These are phyloP conservation scores for Lotus japonicus DNA, from an alignment of 306 rosid genomes.

Conservation along the genomic window DNA sequence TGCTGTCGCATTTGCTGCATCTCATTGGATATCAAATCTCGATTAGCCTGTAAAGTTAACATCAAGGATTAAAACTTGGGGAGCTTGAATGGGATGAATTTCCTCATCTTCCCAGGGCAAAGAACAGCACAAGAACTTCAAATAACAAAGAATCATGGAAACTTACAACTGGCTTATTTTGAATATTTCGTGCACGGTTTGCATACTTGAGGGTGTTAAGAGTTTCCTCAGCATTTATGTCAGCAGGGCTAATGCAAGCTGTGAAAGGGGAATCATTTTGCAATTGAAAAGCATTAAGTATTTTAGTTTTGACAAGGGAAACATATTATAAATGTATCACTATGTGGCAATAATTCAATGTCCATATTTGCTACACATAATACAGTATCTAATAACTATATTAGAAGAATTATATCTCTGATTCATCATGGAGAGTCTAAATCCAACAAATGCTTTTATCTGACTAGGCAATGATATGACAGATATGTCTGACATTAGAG, in stretches of 20 bases:
- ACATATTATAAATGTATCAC: too few species aligned
- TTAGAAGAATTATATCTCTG: too few species aligned
- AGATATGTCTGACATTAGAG: too few species aligned
- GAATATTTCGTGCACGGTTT: slow-evolving; percentile 89
- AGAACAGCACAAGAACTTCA: not conserved
- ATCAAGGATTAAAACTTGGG: slow-evolving; percentile 4
- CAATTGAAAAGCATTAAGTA: slow-evolving; percentile 25
- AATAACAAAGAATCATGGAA: slow-evolving; percentile 16
- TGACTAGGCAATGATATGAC: too few species aligned
- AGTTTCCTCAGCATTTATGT: slow-evolving; percentile 75
- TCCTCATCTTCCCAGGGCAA: slow-evolving; percentile 6
- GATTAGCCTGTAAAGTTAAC: slow-evolving; percentile 52
- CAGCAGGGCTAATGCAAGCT: slow-evolving; percentile 90
- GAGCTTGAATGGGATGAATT: slow-evolving; percentile 12
- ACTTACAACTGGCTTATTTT: slow-evolving; percentile 82
- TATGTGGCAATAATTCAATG: too few species aligned
- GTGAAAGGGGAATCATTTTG: slow-evolving; percentile 25
- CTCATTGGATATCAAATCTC: slow-evolving; percentile 72
- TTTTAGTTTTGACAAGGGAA: too few species aligned
- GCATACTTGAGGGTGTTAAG: slow-evolving; percentile 85
- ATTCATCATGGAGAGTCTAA: too few species aligned
- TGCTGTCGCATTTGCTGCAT: slow-evolving; percentile 81
- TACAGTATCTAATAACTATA: too few species aligned
- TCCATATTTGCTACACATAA: too few species aligned
- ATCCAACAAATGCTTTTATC: too few species aligned